Evolutionary conservation across 768 basidiomycete genomes (phyloP).

Genomic region (Lentinula boryana): DNA sequence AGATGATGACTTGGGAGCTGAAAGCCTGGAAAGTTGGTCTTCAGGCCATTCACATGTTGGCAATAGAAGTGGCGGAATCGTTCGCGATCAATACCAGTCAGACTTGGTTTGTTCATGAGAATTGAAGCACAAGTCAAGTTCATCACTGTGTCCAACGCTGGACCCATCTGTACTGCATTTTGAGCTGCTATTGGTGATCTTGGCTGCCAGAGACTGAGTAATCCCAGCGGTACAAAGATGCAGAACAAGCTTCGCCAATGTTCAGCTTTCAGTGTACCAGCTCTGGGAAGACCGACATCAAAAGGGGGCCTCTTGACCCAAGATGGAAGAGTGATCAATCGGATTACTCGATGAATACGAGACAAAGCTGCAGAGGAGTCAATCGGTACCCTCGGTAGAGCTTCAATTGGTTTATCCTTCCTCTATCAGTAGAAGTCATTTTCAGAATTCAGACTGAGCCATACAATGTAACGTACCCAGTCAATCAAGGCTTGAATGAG

Average conservation of each 20-base stretch:
- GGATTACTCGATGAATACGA: neutral
- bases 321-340: neutral
- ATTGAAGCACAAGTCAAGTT: neutral
- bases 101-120: neutral
- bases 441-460: no score
- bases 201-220: conserved; percentile 16
- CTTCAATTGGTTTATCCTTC: neutral
- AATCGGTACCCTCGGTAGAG: neutral
- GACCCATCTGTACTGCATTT: neutral
- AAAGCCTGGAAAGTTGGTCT: conserved; percentile 6
- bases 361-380: neutral
- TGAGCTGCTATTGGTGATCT: neutral
- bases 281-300: conserved; percentile 5
- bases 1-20: conserved; percentile 5
- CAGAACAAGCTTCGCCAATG: conserved; percentile 14
- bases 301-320: conserved; percentile 8
- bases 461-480: neutral
- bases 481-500: neutral
- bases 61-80: neutral
- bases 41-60: conserved; percentile 3
- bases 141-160: neutral
- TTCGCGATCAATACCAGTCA: neutral
- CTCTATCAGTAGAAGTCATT: no score
- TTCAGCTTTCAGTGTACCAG: conserved; percentile 20
- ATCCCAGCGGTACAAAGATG: conserved; percentile 15